Base-by-base conservation (phyloP, 176 grass and related monocot genomes). In the Phoenix dactylifera region DNA sequence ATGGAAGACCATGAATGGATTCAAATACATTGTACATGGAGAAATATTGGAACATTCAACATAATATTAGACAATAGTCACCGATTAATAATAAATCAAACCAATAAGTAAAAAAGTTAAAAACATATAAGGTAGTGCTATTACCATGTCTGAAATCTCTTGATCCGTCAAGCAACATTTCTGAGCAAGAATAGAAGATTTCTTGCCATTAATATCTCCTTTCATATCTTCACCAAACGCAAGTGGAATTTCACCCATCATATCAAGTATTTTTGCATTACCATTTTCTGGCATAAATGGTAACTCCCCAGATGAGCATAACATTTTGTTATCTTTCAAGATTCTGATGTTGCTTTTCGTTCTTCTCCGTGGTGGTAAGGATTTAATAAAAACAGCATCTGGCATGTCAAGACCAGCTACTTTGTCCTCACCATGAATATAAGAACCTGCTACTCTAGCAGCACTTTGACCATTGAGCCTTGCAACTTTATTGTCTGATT, bases 131-230 rank as follows among this genome's bases (percentile, higher is more conserved):
- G 49, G 72, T 50, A 71, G 10, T 55, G 58, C 17, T 49, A 69
- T 79, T 92, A 98, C 93, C 72, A 57, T 58, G 59, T 74, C 80
- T 71, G 52, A 58, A 57, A 78, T 66, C 9, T 69, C 70, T 76
- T 78, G 62, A 48, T 74, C 55, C 26, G 68, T 83, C 67, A 49
- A 60, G 67, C 32, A 57, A 64, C 26, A 57, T 69, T 67, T 70
- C 51, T 79, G 53, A 50, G 55, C 51, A 29, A 39, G 25, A 51
- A 29, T 48, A 39, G 30, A 18, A 53, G 52, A 68, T 14, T 79
- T 72, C 49, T 79, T 76, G 28, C 57, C 24, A 61, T 59, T 61
- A 75, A 22, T 57, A 81, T 73, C 76, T 52, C 64, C 58, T 18
- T 59, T 68, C 64, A 29, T 58, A 78, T 82, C 59, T 80, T 83